Percentiles rank a stretch among this genome's conserved stretches.
Evolutionary conservation across 768 basidiomycete genomes (phyloP).

Genomic region (Russula brevipes): DNA sequence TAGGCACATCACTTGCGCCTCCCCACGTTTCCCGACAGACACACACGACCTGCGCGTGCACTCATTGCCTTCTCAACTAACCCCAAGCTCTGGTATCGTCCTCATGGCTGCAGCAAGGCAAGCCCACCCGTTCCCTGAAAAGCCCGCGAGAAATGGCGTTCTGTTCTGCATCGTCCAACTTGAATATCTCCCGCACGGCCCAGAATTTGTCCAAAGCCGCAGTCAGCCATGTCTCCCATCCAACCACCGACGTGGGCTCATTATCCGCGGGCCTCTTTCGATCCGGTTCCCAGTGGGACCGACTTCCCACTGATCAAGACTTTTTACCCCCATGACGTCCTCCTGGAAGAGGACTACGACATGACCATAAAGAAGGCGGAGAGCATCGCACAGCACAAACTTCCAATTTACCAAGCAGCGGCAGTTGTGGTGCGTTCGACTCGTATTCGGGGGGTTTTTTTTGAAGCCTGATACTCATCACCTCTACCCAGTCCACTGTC

Average conservation of each 20-base stretch:
- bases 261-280: background rate
- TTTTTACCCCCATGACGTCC: background rate
- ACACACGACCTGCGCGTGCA: background rate
- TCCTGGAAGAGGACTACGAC: background rate
- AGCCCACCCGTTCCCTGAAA: background rate
- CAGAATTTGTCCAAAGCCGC: too few species aligned
- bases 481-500: constrained; percentile 10
- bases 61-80: background rate
- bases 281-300: background rate
- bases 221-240: background rate
- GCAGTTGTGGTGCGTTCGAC: constrained; percentile 14
- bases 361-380: constrained; percentile 1
- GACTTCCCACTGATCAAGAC: background rate
- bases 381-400: constrained; percentile 7
- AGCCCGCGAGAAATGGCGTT: background rate
- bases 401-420: constrained; percentile 17
- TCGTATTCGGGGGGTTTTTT: background rate
- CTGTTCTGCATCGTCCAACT: background rate
- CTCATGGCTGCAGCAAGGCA: background rate
- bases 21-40: background rate
- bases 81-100: background rate
- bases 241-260: background rate
- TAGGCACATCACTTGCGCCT: background rate
- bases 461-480: background rate
- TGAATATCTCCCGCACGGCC: too few species aligned